Evolutionary conservation across 176 grass and related monocot species (phyloP), one percentile per base, ranked within the genome.

Genomic region (Rhipidocladum racemiflorum): DNA sequence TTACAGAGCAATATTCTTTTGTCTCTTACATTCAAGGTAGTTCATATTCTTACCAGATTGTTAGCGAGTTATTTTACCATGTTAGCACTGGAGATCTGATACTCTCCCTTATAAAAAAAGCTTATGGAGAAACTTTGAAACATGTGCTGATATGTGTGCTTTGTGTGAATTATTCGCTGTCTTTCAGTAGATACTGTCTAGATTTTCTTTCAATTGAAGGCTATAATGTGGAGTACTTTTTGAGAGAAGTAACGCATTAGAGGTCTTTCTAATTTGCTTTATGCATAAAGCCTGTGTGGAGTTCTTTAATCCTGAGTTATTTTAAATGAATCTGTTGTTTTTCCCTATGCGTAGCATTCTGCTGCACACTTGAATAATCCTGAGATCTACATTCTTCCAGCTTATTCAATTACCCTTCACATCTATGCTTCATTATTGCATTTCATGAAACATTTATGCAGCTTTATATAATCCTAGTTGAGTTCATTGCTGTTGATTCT

Each of bases 361-460:
- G 27, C 67, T 65, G 42, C 57, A 72, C 24, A 32, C 27, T 67
- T 28, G 10, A 59, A 56, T 57, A 51, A 66, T 83, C 15, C 23
- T 78, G 50, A 76, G 38, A 68, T 45, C 54, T 43, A 89, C 8
- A 21, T 60, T 68, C 1, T 61, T 43, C 46, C 10, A 27, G 64
- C 42, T 75, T 44, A 81, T 63, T 81, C 8, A n/a, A 44, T 42
- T 63, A 28, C 4, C 29, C 46, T 77, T 15, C 72, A 39, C 45
- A 32, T 39, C 1, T 79, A 73, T 67, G 59, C 23, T 53, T 67
- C 18, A 64, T 55, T 67, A 34, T 23, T 75, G 23, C 44, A 5
- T 84, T 85, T 78, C 3, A 21, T 14, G 43, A 70, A 57, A 78
- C 23, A 68, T 76, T 77, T 81, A 40, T 68, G 55, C 14, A 28